Evolutionary conservation across 140 eudicot genomes (phyloP).

Genomic region (Bidens hawaiensis): DNA sequence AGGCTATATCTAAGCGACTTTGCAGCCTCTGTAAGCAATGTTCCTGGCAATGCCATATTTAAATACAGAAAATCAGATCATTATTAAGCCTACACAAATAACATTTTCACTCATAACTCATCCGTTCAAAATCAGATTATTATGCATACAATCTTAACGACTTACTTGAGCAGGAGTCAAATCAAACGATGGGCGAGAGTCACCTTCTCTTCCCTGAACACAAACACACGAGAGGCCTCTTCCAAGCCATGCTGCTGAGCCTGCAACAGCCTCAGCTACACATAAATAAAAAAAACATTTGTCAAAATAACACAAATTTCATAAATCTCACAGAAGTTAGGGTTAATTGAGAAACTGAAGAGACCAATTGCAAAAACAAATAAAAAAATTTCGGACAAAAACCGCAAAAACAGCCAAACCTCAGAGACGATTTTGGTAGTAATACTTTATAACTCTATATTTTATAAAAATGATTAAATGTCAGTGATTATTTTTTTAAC

Average conservation of each 20-base stretch:
- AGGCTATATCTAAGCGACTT: no score
- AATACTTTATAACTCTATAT: no score
- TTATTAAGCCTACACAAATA: neutral
- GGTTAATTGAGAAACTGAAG: no score
- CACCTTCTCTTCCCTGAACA: neutral
- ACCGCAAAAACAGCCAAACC: no score
- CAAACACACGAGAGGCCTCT: neutral
- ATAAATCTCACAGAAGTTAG: neutral
- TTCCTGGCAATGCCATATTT: no score
- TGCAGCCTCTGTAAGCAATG: no score
- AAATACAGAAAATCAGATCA: neutral
- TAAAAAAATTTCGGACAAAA: no score
- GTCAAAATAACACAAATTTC: neutral
- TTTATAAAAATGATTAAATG: no score
- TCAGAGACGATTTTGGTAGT: no score
- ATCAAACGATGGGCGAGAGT: neutral
- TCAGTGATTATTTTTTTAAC: no score
- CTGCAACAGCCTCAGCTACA: neutral
- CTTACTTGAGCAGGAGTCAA: neutral
- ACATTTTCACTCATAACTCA: neutral
- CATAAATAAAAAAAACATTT: neutral
- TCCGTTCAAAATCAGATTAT: neutral
- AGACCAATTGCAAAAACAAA: no score
- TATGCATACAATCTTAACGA: neutral
- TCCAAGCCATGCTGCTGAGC: neutral